Percentiles rank a stretch among this genome's conserved stretches.
Conservation (phyloP, 73 alveolate genomes). For the Paraurostyla sp. region DNA sequence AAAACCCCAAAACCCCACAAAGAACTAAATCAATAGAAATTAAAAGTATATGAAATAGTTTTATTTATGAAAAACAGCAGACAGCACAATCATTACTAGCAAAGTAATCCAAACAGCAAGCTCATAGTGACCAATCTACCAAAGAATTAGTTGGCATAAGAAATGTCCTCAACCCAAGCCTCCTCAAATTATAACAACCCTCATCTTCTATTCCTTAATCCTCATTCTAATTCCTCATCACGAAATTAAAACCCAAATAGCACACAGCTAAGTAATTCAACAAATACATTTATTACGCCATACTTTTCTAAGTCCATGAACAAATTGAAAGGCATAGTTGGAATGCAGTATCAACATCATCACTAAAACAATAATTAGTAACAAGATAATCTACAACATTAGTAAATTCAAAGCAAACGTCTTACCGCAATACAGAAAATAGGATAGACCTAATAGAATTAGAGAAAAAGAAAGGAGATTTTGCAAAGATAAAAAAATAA, state of each 20-base stretch:
- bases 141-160: not conserved
- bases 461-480: too few species aligned
- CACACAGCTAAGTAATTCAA: not conserved
- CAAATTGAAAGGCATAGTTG: constrained; percentile 23
- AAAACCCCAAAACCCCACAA: not conserved
- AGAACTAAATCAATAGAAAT: not conserved
- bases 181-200: not conserved
- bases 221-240: not conserved
- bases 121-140: not conserved
- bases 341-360: constrained; percentile 18
- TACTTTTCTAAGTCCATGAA: constrained; percentile 36
- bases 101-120: not conserved
- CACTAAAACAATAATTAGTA: not conserved
- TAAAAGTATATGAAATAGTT: not conserved
- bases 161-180: too few species aligned
- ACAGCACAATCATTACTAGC: not conserved
- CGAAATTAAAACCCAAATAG: not conserved
- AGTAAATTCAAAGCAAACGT: not conserved
- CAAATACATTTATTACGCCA: constrained; percentile 4
- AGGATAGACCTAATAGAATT: too few species aligned
- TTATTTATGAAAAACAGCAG: not conserved
- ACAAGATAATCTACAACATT: not conserved
- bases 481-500: too few species aligned
- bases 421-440: not conserved
- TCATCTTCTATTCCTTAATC: too few species aligned